These are phyloP conservation scores for Botryotinia convoluta DNA, from an alignment of 2,329 filamentous ascomycete genomes.

Conservation along the genomic window DNA sequence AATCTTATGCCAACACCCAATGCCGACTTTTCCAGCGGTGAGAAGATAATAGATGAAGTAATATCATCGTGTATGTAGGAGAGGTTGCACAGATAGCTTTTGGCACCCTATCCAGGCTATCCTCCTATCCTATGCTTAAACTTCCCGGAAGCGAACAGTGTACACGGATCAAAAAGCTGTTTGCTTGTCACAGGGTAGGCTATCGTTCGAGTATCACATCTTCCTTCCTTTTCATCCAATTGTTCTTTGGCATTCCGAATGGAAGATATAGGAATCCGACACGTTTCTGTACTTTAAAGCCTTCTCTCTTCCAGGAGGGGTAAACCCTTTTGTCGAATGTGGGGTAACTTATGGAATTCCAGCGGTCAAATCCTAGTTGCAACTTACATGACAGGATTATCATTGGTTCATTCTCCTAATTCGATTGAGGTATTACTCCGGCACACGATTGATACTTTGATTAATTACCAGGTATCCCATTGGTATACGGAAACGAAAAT, in stretches of 20 bases:
- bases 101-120: background rate
- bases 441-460: background rate
- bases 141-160: background rate
- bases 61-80: constrained; percentile 7
- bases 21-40: background rate
- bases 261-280: background rate
- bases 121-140: background rate
- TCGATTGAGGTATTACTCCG: constrained; percentile 2
- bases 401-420: background rate
- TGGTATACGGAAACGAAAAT: background rate
- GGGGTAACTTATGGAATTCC: background rate
- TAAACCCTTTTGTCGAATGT: background rate
- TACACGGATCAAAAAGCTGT: background rate
- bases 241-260: background rate
- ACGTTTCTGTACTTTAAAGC: background rate
- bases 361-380: background rate
- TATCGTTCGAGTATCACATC: background rate
- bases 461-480: background rate
- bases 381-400: background rate
- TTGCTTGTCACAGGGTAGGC: background rate
- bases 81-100: constrained; percentile 4
- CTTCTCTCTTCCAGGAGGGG: background rate
- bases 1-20: background rate
- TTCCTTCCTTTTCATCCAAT: background rate
- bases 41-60: background rate